These are phyloP conservation scores for Hypomyces perniciosus DNA, from an alignment of 2,329 filamentous ascomycete genomes.

Conservation along the genomic window DNA sequence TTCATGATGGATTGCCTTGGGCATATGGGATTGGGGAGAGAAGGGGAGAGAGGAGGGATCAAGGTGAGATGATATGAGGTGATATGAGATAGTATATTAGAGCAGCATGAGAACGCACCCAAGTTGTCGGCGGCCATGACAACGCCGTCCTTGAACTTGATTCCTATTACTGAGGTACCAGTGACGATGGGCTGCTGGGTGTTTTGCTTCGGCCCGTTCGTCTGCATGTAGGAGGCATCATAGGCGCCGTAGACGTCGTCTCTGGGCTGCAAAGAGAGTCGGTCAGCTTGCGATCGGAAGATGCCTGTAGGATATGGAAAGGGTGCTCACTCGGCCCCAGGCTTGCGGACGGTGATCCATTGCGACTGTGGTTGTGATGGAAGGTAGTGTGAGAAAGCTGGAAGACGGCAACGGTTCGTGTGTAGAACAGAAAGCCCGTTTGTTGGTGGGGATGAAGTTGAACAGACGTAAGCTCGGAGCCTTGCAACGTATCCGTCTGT, in stretches of 20 bases:
- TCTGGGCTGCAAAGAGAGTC: constrained; percentile 62
- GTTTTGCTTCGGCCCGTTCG: constrained; percentile 67
- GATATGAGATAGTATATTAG: background rate
- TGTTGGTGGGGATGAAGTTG: constrained; percentile 1
- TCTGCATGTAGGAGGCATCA: constrained; percentile 77
- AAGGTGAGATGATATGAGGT: background rate
- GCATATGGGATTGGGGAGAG: background rate
- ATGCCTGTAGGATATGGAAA: constrained; percentile 7
- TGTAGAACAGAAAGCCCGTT: background rate
- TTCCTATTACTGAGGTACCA: constrained; percentile 87
- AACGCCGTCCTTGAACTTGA: constrained; percentile 95
- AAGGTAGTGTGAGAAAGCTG: background rate
- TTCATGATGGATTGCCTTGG: background rate
- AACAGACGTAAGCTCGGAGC: background rate
- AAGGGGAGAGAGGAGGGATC: background rate
- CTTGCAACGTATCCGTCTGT: background rate
- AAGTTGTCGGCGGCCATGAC: constrained; percentile 97
- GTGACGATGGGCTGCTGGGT: constrained; percentile 93
- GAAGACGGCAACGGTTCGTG: too few species aligned
- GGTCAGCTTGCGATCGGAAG: background rate
- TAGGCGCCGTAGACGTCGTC: constrained; percentile 96
- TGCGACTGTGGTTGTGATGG: constrained; percentile 16
- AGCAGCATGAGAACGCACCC: constrained; percentile 46
- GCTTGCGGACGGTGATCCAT: constrained; percentile 71
- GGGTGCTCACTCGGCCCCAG: constrained; percentile 61